These are phyloP conservation scores for Pseudogymnoascus sp. DNA, from an alignment of 2,329 filamentous ascomycete species.

Conservation along the genomic window DNA sequence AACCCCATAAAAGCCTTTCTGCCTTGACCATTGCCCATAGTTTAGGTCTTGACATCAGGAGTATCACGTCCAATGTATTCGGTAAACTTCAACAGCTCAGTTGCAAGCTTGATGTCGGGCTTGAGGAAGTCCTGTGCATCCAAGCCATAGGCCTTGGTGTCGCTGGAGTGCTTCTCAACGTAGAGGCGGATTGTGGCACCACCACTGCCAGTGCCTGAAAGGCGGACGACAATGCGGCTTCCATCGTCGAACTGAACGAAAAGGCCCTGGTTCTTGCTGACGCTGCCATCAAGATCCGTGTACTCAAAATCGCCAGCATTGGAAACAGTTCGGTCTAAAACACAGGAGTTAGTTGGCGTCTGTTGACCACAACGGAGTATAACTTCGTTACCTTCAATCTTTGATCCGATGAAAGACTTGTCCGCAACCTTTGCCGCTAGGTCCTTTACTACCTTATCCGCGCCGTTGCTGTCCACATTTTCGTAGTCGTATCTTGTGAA, in stretches of 20 bases:
- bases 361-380: conserved; percentile 14
- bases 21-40: not conserved
- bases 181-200: conserved; percentile 96
- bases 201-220: conserved; percentile 90
- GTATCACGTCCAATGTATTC: conserved; percentile 86
- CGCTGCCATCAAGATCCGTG: conserved; percentile 95
- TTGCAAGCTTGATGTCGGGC: conserved; percentile 79
- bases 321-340: conserved; percentile 62
- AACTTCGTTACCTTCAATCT: conserved; percentile 52
- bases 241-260: conserved; percentile 92
- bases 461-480: conserved; percentile 82
- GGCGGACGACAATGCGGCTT: conserved; percentile 86
- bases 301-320: conserved; percentile 97
- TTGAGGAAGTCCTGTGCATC: conserved; percentile 92
- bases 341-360: conserved; percentile 9
- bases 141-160: conserved; percentile 66
- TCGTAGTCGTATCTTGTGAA: conserved; percentile 99
- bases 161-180: conserved; percentile 87
- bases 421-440: conserved; percentile 71
- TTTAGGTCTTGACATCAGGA: conserved; percentile 81
- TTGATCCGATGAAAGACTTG: conserved; percentile 69
- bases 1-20: not conserved
- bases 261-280: conserved; percentile 91
- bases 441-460: conserved; percentile 79
- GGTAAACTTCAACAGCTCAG: conserved; percentile 82